These are phyloP conservation scores for Agarophyton chilense DNA, from an alignment of 23 red algal species.

Conservation along the genomic window DNA sequence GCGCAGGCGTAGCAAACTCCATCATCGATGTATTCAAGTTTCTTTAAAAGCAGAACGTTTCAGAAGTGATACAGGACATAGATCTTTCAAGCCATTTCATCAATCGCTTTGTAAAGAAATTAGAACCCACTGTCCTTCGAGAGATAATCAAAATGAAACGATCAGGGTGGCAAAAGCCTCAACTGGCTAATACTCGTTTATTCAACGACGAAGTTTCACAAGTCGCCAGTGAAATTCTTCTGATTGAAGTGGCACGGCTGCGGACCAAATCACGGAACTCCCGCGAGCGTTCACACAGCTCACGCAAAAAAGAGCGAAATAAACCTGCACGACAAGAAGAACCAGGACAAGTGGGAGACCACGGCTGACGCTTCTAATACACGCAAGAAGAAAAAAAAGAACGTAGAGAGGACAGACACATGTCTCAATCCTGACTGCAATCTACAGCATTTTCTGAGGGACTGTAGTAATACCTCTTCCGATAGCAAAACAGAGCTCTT, in stretches of 20 bases:
- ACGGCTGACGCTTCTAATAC: too few relatives aligned
- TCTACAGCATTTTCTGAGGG: neutral
- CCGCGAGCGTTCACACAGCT: too few relatives aligned
- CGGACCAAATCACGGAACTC: too few relatives aligned
- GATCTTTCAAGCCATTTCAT: neutral
- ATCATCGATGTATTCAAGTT: neutral
- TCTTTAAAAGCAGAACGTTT: neutral
- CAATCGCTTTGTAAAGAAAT: neutral
- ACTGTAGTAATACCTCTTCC: too few relatives aligned
- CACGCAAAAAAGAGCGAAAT: neutral
- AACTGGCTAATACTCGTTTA: conserved; percentile 9
- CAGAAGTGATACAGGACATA: too few relatives aligned
- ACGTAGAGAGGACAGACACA: neutral
- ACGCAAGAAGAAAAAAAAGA: conserved; percentile 29
- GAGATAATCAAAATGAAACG: too few relatives aligned
- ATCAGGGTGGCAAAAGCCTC: neutral
- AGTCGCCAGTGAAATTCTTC: too few relatives aligned
- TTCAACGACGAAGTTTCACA: too few relatives aligned
- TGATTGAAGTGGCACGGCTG: too few relatives aligned
- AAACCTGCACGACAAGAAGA: neutral
- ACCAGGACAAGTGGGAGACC: too few relatives aligned
- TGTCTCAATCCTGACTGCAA: conserved; percentile 9
- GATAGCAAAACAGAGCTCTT: too few relatives aligned
- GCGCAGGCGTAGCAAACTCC: neutral
- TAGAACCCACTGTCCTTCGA: neutral